These are phyloP conservation scores for Pigoraptor vietnamica DNA, from an alignment of 78 protist genomes.

Conservation along the genomic window DNA sequence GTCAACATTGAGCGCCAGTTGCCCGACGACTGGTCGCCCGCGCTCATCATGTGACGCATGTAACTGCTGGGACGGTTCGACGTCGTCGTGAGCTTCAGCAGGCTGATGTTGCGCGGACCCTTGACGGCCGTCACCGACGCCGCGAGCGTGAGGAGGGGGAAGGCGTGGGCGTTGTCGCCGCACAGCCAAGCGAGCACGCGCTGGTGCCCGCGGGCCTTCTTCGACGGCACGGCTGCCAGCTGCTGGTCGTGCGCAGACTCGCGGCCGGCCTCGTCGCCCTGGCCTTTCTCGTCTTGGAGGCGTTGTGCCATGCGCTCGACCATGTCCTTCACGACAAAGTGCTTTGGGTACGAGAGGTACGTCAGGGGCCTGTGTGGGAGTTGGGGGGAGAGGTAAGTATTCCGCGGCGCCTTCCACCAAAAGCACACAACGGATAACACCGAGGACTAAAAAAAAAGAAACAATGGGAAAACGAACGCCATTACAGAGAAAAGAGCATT, in stretches of 20 bases:
- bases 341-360: constrained; percentile 16
- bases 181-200: background rate
- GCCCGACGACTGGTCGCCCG: background rate
- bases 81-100: background rate
- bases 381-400: too few relatives aligned
- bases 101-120: background rate
- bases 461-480: too few relatives aligned
- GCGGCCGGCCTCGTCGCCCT: background rate
- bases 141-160: background rate
- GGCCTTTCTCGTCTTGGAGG: background rate
- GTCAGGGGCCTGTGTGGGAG: constrained; percentile 38
- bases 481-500: too few relatives aligned
- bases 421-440: too few relatives aligned
- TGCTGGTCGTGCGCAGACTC: background rate
- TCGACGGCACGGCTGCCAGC: background rate
- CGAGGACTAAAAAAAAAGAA: too few relatives aligned
- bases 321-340: background rate
- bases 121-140: background rate
- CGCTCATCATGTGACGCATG: background rate
- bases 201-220: background rate
- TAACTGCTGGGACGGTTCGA: background rate
- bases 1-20: background rate
- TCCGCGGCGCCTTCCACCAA: too few relatives aligned
- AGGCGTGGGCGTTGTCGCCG: background rate
- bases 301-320: background rate